Conservation (phyloP, 2,329 filamentous ascomycete species). For the Penicillium sp. region DNA sequence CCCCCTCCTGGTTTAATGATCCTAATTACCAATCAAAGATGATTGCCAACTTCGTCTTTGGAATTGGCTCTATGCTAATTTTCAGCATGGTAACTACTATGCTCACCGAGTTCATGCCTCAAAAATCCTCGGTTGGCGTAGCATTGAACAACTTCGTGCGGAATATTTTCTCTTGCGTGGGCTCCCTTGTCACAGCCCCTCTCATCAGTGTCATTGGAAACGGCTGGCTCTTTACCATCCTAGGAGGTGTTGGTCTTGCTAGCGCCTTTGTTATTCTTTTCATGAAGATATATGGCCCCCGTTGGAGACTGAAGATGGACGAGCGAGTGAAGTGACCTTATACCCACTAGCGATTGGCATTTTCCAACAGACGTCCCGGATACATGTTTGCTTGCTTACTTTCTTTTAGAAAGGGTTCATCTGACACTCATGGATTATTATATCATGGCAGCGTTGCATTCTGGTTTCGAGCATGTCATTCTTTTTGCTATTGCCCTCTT, state of each 20-base stretch:
- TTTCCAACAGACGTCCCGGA: background rate
- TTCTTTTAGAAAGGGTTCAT: background rate
- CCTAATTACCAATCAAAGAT: constrained; percentile 34
- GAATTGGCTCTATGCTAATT: constrained; percentile 75
- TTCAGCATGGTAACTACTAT: constrained; percentile 75
- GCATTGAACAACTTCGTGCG: constrained; percentile 80
- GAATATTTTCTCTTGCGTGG: constrained; percentile 75
- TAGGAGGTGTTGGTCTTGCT: constrained; percentile 57
- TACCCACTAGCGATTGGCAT: background rate
- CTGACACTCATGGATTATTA: background rate
- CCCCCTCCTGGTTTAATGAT: background rate
- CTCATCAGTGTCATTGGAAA: constrained; percentile 70
- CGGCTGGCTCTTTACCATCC: constrained; percentile 72
- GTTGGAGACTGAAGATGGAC: constrained; percentile 67
- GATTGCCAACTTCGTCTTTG: constrained; percentile 72
- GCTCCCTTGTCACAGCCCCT: constrained; percentile 68
- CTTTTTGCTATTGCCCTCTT: background rate
- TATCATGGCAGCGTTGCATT: background rate
- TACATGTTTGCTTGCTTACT: background rate
- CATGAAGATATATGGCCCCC: constrained; percentile 60
- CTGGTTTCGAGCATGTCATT: background rate
- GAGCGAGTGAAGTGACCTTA: background rate
- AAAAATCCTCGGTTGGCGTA: constrained; percentile 68
- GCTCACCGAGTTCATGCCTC: constrained; percentile 81
- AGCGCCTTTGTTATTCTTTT: constrained; percentile 61